These are phyloP conservation scores for Sporothrix dimorphospora DNA, from an alignment of 2,329 filamentous ascomycete species.

Conservation along the genomic window DNA sequence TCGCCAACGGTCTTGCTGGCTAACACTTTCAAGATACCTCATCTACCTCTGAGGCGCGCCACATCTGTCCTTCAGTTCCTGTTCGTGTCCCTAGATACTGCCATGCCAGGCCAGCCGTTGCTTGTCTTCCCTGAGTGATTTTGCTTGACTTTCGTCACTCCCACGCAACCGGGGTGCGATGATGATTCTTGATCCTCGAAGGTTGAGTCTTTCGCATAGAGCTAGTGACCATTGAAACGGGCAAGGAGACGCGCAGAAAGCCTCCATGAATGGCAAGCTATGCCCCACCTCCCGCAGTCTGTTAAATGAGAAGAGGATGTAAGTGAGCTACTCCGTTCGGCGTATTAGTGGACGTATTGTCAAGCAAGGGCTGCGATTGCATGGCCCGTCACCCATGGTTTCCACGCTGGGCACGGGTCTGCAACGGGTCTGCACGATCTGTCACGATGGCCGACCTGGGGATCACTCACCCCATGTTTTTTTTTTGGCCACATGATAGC, in stretches of 20 bases:
- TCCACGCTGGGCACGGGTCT: slow-evolving; percentile 13
- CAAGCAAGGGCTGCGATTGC: slow-evolving; percentile 1
- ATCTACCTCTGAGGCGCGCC: not conserved
- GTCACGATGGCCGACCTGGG: slow-evolving; percentile 20
- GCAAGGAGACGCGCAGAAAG: slow-evolving; percentile 26
- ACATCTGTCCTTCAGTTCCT: not conserved
- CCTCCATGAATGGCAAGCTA: slow-evolving; percentile 24
- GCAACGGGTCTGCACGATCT: slow-evolving; percentile 25
- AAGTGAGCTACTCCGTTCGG: not conserved
- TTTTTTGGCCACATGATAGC: slow-evolving; percentile 22
- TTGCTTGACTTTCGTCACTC: not conserved
- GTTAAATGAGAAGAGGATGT: slow-evolving; percentile 26
- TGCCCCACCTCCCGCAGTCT: slow-evolving; percentile 22
- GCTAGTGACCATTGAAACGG: slow-evolving; percentile 24
- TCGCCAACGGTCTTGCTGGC: not conserved
- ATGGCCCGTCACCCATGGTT: not conserved
- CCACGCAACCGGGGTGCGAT: slow-evolving; percentile 14
- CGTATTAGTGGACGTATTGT: slow-evolving; percentile 18
- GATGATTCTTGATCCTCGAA: slow-evolving; percentile 9
- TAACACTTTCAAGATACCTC: not conserved
- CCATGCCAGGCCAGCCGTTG: not conserved
- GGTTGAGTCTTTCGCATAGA: slow-evolving; percentile 23
- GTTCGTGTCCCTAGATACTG: not conserved
- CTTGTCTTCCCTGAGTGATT: not conserved
- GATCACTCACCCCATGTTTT: slow-evolving; percentile 9